phyloP scores from a whole-genome alignment of 805 yeast species.

The Ogataea ramenticola region DNA sequence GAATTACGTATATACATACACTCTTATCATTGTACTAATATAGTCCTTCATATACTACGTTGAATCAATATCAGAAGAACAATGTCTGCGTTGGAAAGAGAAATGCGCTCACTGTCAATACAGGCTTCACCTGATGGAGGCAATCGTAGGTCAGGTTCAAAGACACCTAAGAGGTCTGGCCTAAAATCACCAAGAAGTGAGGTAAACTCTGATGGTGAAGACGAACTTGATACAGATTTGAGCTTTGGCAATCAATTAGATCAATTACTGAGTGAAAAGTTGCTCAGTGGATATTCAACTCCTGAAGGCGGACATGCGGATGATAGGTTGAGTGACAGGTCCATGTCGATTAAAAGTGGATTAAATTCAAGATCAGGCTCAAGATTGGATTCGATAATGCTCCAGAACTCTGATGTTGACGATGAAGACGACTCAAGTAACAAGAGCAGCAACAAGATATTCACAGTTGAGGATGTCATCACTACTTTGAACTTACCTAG shows the following conservation, averaged over 20 bases:
- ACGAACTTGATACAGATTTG: conserved; percentile 11
- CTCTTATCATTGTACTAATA: too few relatives aligned
- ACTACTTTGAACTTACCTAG: conserved; percentile 33
- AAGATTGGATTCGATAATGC: conserved; percentile 14
- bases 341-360: neutral
- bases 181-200: conserved; percentile 8
- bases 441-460: conserved; percentile 11
- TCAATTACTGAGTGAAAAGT: conserved; percentile 7
- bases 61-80: neutral
- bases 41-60: too few relatives aligned
- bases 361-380: conserved; percentile 16
- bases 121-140: neutral
- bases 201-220: conserved; percentile 10
- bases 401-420: conserved; percentile 5
- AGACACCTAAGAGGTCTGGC: conserved; percentile 9
- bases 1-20: neutral
- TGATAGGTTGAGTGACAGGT: neutral
- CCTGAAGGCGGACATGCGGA: neutral
- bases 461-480: conserved; percentile 37
- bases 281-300: neutral
- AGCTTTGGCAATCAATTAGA: conserved; percentile 12
- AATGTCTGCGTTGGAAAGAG: conserved; percentile 16
- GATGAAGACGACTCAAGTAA: conserved; percentile 4
- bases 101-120: conserved; percentile 5
- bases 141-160: conserved; percentile 15